Evolutionary conservation across 2,329 filamentous ascomycete genomes (phyloP).

Genomic region (Xylaria sp.): DNA sequence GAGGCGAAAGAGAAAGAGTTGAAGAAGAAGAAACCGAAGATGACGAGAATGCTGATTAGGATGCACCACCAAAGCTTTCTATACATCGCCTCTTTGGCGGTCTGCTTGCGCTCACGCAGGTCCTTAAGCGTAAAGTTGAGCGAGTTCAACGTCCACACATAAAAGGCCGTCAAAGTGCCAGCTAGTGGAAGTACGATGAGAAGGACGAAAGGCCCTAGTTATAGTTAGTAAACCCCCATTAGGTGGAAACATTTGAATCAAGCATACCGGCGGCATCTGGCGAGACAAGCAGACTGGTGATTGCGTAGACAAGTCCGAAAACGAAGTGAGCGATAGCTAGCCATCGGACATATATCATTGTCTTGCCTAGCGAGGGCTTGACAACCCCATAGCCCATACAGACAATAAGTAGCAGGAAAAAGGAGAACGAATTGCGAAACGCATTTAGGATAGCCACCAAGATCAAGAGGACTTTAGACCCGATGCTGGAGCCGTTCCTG

Average conservation of each 20-base stretch:
- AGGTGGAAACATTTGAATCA: not conserved
- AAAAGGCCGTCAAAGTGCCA: conserved; percentile 93
- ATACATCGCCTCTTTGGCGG: conserved; percentile 95
- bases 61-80: conserved; percentile 99
- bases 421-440: conserved; percentile 95
- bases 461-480: conserved; percentile 87
- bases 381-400: conserved; percentile 99
- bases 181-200: conserved; percentile 94
- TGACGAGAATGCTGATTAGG: conserved; percentile 88
- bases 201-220: conserved; percentile 82
- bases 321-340: conserved; percentile 93
- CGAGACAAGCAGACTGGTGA: conserved; percentile 88
- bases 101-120: conserved; percentile 92
- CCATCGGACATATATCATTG: conserved; percentile 93
- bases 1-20: conserved; percentile 97
- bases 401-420: conserved; percentile 96
- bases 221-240: conserved; percentile 21
- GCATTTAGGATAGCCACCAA: conserved; percentile 94
- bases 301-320: conserved; percentile 92
- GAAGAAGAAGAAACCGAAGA: conserved; percentile 98
- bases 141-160: conserved; percentile 98
- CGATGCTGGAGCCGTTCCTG: conserved; percentile 82
- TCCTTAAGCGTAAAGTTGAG: conserved; percentile 96
- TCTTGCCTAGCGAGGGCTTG: conserved; percentile 88
- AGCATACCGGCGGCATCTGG: conserved; percentile 80